Base-by-base conservation (phyloP, 1,284 basidiomycete genomes). In the Rhodotorula sp. region DNA sequence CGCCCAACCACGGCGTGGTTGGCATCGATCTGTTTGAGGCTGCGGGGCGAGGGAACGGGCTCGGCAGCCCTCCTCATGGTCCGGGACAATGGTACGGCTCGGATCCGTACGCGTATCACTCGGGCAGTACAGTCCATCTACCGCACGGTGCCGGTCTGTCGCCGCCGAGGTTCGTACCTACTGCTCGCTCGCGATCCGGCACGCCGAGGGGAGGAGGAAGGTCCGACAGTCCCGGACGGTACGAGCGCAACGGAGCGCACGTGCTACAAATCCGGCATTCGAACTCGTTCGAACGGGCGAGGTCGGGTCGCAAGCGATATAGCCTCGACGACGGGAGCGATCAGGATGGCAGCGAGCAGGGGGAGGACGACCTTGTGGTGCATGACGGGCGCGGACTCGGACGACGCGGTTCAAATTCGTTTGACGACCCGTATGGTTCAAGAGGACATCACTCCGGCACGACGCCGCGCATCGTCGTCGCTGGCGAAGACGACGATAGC, bases 231-330 rank as follows among this genome's bases (percentile, higher is more conserved):
- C 24, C 24, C 7, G 14, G 5, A 18, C 29, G 20, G 51, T 37
- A 6, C 17, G 51, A 26, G 6, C 53, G 45, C n/a, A 42, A 61
- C 29, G 58, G 60, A n/a, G 18, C 53, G 45, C 49, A n/a, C 29
- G 56, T 65, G 26, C 46, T 70, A 65, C 68, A 70, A 66, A 63
- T 73, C 46, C 64, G 74, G 30, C 74, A 73, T 22, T 75, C 74
- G 54, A 69, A 71, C 63, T 66, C 67, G 58, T 66, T 73, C 17
- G 71, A 65, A 17, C 37, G 53, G 17, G 22, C n/a, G 49, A n/a
- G 24, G 49, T 29, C 29, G 7, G 67, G 37, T n/a, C 22, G 1
- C 3, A 62, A 64, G 49, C 44, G 69, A 18, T 26, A 7, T 17
- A 24, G 26, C 14, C 22, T 30, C 33, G 60, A 58, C 37, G 15